Evolutionary conservation across 306 rosid genomes (phyloP).

Genomic region (Pterocarpus macrocarpus): DNA sequence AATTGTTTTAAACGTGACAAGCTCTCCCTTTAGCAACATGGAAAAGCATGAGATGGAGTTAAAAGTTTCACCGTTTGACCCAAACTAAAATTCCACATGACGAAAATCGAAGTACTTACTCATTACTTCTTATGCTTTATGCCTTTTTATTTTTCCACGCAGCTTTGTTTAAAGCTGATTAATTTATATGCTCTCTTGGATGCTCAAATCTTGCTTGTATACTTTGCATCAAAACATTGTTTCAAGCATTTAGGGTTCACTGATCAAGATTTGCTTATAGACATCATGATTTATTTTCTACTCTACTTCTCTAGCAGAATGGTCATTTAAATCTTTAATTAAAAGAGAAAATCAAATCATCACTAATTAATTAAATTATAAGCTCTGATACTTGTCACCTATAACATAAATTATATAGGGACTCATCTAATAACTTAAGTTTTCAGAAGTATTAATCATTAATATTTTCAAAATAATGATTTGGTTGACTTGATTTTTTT

Average conservation of each 20-base stretch:
- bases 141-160: not conserved
- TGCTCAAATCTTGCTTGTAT: not conserved
- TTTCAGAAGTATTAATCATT: not conserved
- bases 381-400: not conserved
- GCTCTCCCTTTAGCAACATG: slow-evolving; percentile 20
- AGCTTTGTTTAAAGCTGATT: slow-evolving; percentile 39
- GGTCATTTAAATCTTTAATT: not conserved
- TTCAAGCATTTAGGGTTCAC: not conserved
- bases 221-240: slow-evolving; percentile 6
- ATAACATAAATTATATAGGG: not conserved
- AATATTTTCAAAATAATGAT: not conserved
- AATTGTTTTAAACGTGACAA: slow-evolving; percentile 19
- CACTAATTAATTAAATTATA: not conserved
- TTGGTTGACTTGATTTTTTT: not conserved
- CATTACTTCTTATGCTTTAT: not conserved
- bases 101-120: slow-evolving; percentile 29
- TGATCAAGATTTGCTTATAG: not conserved
- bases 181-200: not conserved
- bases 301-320: not conserved
- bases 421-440: not conserved
- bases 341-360: not conserved
- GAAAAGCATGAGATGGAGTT: slow-evolving; percentile 20
- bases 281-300: not conserved
- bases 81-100: slow-evolving; percentile 1
- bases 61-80: slow-evolving; percentile 41